Evolutionary conservation across 768 basidiomycete genomes (phyloP).

Genomic region (Mycena floridula): DNA sequence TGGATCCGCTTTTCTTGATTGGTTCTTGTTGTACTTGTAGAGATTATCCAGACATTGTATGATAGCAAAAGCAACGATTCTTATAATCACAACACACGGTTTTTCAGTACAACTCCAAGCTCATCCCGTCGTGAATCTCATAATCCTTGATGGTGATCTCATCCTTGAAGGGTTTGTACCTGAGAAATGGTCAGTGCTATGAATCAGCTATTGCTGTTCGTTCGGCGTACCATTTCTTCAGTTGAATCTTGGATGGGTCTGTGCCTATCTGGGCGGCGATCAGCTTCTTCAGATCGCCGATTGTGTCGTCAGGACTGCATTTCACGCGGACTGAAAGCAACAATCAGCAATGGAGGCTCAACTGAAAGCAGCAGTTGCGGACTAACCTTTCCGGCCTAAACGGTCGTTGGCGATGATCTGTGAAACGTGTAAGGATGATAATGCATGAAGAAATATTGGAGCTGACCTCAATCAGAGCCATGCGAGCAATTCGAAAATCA

Average conservation of each 20-base stretch:
- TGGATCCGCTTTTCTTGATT: neutral
- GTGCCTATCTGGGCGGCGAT: conserved; percentile 97
- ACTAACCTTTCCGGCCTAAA: conserved; percentile 82
- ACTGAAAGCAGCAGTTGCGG: conserved; percentile 1
- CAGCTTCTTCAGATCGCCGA: conserved; percentile 94
- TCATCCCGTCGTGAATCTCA: conserved; percentile 91
- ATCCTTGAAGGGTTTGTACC: conserved; percentile 96
- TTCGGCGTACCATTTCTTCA: conserved; percentile 98
- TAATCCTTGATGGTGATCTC: conserved; percentile 92
- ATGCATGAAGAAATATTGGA: neutral
- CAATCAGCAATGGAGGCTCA: neutral
- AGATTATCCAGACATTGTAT: neutral
- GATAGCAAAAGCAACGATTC: too few relatives aligned
- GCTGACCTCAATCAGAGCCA: conserved; percentile 52
- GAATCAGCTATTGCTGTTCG: neutral
- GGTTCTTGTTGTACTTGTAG: too few relatives aligned
- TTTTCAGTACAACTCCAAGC: conserved; percentile 81
- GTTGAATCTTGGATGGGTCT: conserved; percentile 72
- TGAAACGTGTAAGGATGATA: conserved; percentile 1
- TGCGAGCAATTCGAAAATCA: too few relatives aligned
- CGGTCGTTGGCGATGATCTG: conserved; percentile 96
- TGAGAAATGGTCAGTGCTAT: conserved; percentile 20
- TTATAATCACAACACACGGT: neutral
- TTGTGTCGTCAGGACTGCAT: conserved; percentile 92
- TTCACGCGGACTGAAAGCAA: conserved; percentile 79